These are phyloP conservation scores for Ganoderma leucocontextum DNA, from an alignment of 1,284 basidiomycete genomes.

Conservation along the genomic window DNA sequence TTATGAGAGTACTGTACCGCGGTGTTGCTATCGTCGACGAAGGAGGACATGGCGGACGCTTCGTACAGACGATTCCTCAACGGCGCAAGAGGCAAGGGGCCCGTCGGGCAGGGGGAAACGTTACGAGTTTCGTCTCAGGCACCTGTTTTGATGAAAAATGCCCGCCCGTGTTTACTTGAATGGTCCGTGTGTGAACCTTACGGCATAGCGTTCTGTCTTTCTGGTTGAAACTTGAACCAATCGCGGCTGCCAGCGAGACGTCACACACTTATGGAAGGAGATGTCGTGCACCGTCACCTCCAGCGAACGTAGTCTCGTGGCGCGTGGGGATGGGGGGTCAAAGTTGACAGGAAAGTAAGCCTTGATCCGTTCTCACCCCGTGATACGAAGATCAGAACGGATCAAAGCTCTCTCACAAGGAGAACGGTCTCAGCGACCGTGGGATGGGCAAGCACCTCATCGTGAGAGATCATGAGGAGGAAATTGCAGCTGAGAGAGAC, in stretches of 20 bases:
- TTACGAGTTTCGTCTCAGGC: background rate
- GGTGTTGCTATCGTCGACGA: constrained; percentile 25
- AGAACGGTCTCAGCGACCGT: background rate
- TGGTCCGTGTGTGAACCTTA: background rate
- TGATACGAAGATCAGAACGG: background rate
- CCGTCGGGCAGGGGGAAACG: background rate
- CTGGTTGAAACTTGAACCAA: background rate
- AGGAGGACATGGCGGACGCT: constrained; percentile 1
- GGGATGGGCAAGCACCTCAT: background rate
- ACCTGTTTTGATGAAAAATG: background rate
- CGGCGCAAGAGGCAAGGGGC: background rate
- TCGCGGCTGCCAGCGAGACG: background rate
- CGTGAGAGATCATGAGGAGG: background rate
- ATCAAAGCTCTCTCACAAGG: background rate
- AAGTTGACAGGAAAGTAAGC: background rate
- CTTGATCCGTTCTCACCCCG: background rate
- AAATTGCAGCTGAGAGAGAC: background rate
- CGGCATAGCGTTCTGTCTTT: background rate
- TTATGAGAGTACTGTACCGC: constrained; percentile 26
- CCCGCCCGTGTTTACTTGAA: background rate
- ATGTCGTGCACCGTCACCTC: background rate
- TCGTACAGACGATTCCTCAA: background rate
- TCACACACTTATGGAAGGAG: background rate
- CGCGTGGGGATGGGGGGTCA: background rate
- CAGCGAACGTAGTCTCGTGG: background rate